A percentile compares a stretch with the other conserved stretches of the same genome.
phyloP scores from a whole-genome alignment of 2,329 filamentous ascomycete species.

The Neopestalotiopsis sp. region DNA sequence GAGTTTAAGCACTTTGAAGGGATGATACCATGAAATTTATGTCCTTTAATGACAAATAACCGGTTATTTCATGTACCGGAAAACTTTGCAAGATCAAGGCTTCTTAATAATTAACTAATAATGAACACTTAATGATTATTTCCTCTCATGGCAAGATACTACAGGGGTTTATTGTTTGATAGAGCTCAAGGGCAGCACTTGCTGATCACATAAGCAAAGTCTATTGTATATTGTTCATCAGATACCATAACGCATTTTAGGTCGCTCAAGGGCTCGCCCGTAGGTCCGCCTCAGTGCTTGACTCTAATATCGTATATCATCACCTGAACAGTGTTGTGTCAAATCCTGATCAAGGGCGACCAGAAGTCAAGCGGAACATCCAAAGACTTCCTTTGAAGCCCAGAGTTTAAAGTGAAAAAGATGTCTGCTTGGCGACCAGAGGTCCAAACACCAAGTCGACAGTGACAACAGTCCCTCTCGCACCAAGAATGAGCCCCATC shows the following conservation, averaged over 20 bases:
- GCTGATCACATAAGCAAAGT: background rate
- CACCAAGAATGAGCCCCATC: slow-evolving; percentile 99
- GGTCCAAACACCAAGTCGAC: background rate
- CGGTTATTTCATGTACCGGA: background rate
- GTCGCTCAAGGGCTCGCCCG: slow-evolving; percentile 53
- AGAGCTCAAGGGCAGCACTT: slow-evolving; percentile 2
- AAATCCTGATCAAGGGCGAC: background rate
- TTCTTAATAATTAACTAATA: background rate
- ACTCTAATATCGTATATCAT: slow-evolving; percentile 98
- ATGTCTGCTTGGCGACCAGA: background rate
- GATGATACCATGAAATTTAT: background rate
- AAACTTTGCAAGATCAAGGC: background rate
- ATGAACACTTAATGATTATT: background rate
- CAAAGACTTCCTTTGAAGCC: slow-evolving; percentile 25
- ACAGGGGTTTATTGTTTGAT: background rate
- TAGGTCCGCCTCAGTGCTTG: slow-evolving; percentile 84
- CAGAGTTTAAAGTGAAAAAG: slow-evolving; percentile 35
- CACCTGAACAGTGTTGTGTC: slow-evolving; percentile 62
- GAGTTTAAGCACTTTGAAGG: background rate
- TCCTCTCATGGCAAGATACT: background rate
- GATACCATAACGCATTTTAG: slow-evolving; percentile 54
- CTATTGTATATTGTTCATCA: slow-evolving; percentile 43
- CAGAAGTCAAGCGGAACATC: background rate
- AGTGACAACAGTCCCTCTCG: slow-evolving; percentile 73
- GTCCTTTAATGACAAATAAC: background rate